Conservation (phyloP, 805 yeast genomes). For the Lipomyces spencermartinsiae region DNA sequence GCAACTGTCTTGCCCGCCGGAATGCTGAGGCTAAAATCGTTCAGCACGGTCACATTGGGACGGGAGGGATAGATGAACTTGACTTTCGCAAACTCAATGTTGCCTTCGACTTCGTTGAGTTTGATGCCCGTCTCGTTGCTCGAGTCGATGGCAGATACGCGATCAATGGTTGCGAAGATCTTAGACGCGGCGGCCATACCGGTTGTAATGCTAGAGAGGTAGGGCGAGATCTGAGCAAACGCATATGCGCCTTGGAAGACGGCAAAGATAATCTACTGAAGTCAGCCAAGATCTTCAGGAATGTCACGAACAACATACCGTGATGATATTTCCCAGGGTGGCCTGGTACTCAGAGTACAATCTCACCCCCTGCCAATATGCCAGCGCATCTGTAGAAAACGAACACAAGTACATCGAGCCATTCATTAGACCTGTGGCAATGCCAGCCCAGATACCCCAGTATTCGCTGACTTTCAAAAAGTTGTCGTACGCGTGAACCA, state of each 20-base stretch:
- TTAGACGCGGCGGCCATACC: conserved; percentile 50
- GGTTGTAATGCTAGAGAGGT: conserved; percentile 46
- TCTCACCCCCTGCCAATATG: conserved; percentile 44
- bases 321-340: conserved; percentile 33
- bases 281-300: background rate
- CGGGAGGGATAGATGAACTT: conserved; percentile 80
- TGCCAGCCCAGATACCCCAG: conserved; percentile 26
- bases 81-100: conserved; percentile 80
- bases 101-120: conserved; percentile 54
- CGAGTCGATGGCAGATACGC: conserved; percentile 49
- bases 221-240: conserved; percentile 50
- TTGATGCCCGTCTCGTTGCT: conserved; percentile 36
- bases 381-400: conserved; percentile 41
- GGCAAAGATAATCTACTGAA: conserved; percentile 39
- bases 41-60: conserved; percentile 81
- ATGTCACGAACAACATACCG: conserved; percentile 17
- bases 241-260: conserved; percentile 52
- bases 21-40: conserved; percentile 74
- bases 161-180: conserved; percentile 50
- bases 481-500: conserved; percentile 44
- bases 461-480: conserved; percentile 40
- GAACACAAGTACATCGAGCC: conserved; percentile 39
- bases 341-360: conserved; percentile 30
- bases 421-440: conserved; percentile 42
- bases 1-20: conserved; percentile 93